These are phyloP conservation scores for Hibiscus tridactylites DNA, from an alignment of 345 rosid genomes.

Conservation along the genomic window DNA sequence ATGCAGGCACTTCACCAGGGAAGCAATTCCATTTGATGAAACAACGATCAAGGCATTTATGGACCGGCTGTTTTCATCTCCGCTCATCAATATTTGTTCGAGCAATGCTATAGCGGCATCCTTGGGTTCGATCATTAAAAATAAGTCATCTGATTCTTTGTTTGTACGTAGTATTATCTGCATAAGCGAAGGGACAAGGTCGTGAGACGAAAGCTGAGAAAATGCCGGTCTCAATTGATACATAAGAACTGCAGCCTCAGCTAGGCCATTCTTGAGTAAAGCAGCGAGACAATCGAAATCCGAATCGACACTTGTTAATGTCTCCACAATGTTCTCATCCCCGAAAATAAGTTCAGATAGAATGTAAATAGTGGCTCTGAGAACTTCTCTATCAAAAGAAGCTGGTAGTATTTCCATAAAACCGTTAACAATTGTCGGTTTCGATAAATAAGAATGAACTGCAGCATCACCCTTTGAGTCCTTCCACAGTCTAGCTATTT, in stretches of 20 bases:
- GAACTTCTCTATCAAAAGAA: slow-evolving; percentile 46
- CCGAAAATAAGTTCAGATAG: slow-evolving; percentile 40
- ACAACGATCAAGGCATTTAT: slow-evolving; percentile 35
- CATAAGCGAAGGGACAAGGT: slow-evolving; percentile 43
- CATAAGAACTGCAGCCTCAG: slow-evolving; percentile 50
- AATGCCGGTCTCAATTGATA: slow-evolving; percentile 46
- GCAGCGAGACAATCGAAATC: slow-evolving; percentile 54
- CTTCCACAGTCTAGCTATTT: slow-evolving; percentile 46
- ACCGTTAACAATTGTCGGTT: slow-evolving; percentile 43
- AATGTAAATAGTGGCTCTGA: slow-evolving; percentile 37
- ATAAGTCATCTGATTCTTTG: slow-evolving; percentile 32
- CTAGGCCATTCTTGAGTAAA: slow-evolving; percentile 51
- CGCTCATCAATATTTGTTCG: slow-evolving; percentile 51
- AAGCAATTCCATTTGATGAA: slow-evolving; percentile 42
- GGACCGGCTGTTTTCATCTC: slow-evolving; percentile 34
- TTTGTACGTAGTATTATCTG: slow-evolving; percentile 30
- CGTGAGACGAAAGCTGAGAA: slow-evolving; percentile 43
- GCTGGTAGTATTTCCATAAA: slow-evolving; percentile 48
- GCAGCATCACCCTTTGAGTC: slow-evolving; percentile 48
- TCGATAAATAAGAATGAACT: slow-evolving; percentile 43
- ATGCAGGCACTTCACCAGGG: slow-evolving; percentile 41
- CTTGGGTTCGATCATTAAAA: slow-evolving; percentile 39
- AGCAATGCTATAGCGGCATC: slow-evolving; percentile 50
- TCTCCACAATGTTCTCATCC: slow-evolving; percentile 41
- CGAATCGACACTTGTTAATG: slow-evolving; percentile 47